Evolutionary conservation across 2,329 filamentous ascomycete genomes (phyloP), one percentile per base, ranked within the genome.

Genomic region (Cladosporium velox): DNA sequence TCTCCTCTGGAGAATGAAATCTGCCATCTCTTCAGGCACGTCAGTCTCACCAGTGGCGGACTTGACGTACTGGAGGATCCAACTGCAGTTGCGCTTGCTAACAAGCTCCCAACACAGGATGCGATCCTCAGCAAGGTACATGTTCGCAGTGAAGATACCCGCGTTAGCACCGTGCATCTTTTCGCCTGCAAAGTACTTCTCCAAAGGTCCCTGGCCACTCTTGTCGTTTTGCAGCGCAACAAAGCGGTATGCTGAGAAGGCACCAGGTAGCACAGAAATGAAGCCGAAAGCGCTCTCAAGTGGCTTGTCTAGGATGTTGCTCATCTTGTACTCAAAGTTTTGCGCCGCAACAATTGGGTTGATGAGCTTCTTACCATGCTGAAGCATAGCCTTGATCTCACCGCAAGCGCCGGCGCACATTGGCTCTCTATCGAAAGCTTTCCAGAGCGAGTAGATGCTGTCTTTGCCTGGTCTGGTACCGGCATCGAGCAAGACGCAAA

Each of bases 281-380:
- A 98, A 99, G 57, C 95, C 95, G 78, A 99, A 99, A 0, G 94
- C 92, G 4, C 94, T 98, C 77, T 99, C 95, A 49, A 99, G 83
- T 2, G 95, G 95, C 81, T 99, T 99, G 79, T 99, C 95, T 54
- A 99, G 86, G 76, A 99, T 99, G 76, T 99, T 99, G 78, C 92
- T 97, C 91, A 99, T 97, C 85, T 99, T 99, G 86, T 99, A 99
- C 82, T 99, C 95, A 73, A 99, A 99, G 76, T 99, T 99, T 75
- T 99, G 95, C 0, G 93, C 93, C 2, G 95, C 95, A 26, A 99
- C 91, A 4, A 99, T 86, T 0, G 95, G 95, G 75, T 98, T 99
- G 71, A 97, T 78, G 41, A 99, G 86, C 73, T 96, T 93, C 79
- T 91, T 94, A 70, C 94, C 93, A 66, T 87, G 88, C 30, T 90